These are phyloP conservation scores for Linum tenue DNA, from an alignment of 345 rosid species.

Conservation along the genomic window DNA sequence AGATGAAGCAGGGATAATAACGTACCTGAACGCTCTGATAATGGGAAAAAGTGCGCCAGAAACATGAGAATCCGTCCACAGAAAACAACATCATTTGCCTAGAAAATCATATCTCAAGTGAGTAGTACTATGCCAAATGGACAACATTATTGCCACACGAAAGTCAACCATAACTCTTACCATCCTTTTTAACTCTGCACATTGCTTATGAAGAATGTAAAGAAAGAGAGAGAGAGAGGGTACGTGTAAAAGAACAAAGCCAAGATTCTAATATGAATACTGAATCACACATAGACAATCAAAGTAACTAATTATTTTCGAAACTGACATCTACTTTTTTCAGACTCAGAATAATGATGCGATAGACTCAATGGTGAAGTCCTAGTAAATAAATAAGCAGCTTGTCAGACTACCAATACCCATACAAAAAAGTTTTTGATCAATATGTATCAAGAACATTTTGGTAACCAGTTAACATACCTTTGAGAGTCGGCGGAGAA, in stretches of 20 bases:
- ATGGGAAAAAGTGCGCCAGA: constrained; percentile 88
- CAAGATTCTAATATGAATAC: neutral
- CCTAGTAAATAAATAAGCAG: neutral
- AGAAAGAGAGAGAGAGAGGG: no score
- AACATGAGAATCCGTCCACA: constrained; percentile 98
- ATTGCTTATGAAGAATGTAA: neutral
- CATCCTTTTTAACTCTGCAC: neutral
- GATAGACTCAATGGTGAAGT: no score
- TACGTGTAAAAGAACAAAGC: no score
- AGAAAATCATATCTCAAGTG: constrained; percentile 20
- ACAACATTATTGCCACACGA: neutral
- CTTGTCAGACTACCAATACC: neutral
- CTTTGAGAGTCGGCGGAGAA: constrained; percentile 96
- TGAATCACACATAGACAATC: no score
- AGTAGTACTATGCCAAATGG: constrained; percentile 6
- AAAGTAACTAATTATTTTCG: neutral
- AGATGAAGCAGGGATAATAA: constrained; percentile 8
- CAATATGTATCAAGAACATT: neutral
- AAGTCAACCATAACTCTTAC: neutral
- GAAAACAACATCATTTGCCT: constrained; percentile 97
- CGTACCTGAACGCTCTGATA: constrained; percentile 92
- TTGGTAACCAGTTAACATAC: constrained; percentile 19
- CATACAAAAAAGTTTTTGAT: neutral
- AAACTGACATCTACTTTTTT: neutral
- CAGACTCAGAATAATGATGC: neutral